These are phyloP conservation scores for Mastigamoeba balamuthi DNA, from an alignment of 78 protist genomes.

Conservation along the genomic window DNA sequence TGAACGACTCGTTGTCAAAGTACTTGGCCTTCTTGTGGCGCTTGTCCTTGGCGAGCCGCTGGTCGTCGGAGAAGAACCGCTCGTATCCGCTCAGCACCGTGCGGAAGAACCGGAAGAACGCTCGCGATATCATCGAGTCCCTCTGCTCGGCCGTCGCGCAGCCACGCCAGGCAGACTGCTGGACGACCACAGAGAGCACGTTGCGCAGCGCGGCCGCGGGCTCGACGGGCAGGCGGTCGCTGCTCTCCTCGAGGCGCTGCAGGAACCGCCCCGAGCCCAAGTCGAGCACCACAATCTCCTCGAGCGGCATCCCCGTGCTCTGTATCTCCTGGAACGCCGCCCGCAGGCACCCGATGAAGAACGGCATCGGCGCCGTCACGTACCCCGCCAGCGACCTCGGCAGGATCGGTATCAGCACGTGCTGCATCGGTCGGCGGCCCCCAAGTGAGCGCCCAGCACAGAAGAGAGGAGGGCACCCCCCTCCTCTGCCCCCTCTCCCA, in stretches of 20 bases:
- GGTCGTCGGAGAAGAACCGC: background rate
- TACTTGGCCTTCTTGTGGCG: background rate
- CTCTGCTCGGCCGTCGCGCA: no score
- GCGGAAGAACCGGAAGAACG: background rate
- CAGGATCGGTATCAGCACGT: background rate
- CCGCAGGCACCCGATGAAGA: background rate
- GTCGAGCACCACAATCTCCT: no score
- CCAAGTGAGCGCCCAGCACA: no score
- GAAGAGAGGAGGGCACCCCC: background rate
- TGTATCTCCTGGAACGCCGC: background rate
- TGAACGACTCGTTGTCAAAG: background rate
- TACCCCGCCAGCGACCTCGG: background rate
- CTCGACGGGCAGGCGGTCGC: background rate
- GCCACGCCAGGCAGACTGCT: no score
- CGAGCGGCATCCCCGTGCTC: background rate
- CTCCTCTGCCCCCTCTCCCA: no score
- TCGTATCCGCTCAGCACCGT: background rate
- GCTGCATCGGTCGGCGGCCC: background rate
- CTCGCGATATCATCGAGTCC: background rate
- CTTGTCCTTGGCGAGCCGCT: background rate
- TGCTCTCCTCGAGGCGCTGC: no score
- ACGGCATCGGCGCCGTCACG: constrained; percentile 6
- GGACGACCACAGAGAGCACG: no score
- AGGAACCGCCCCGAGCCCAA: no score
- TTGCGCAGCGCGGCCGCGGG: background rate